These are phyloP conservation scores for Phaeomoniella chlamydospora DNA, from an alignment of 2,329 filamentous ascomycete genomes.

Conservation along the genomic window DNA sequence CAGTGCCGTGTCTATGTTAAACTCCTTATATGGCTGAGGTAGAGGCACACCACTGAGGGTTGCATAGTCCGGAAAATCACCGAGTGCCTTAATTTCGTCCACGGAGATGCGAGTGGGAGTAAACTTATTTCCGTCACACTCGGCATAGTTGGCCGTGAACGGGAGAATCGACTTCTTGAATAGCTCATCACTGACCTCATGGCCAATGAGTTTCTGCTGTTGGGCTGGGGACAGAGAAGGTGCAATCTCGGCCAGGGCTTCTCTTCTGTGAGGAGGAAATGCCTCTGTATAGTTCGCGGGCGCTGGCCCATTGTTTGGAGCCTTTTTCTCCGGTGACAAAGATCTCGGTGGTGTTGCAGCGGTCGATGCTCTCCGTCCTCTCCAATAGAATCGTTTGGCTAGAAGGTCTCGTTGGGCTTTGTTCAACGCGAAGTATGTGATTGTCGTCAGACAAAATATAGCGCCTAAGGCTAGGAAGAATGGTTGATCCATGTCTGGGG, in stretches of 20 bases:
- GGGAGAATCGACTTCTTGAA: slow-evolving; percentile 21
- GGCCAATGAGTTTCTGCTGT: slow-evolving; percentile 7
- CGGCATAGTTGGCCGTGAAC: slow-evolving; percentile 24
- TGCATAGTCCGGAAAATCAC: slow-evolving; percentile 69
- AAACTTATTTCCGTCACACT: slow-evolving; percentile 26
- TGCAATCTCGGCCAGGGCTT: slow-evolving; percentile 23
- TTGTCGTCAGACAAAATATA: slow-evolving; percentile 4
- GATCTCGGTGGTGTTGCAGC: slow-evolving; percentile 38
- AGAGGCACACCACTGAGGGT: slow-evolving; percentile 58
- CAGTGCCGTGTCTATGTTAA: slow-evolving; percentile 52
- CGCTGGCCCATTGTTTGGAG: slow-evolving; percentile 14
- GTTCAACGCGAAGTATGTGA: slow-evolving; percentile 14
- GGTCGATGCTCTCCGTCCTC: slow-evolving; percentile 27
- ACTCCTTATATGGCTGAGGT: slow-evolving; percentile 48
- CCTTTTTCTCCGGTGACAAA: slow-evolving; percentile 33
- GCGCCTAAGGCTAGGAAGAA: slow-evolving; percentile 5
- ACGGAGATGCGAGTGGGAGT: slow-evolving; percentile 57
- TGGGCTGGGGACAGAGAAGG: slow-evolving; percentile 9
- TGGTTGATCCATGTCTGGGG: background rate
- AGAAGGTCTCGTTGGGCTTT: slow-evolving; percentile 22
- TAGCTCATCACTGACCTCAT: slow-evolving; percentile 15
- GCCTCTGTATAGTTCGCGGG: slow-evolving; percentile 27
- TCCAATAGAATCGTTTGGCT: slow-evolving; percentile 21
- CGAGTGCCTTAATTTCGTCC: slow-evolving; percentile 53
- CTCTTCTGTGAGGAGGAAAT: slow-evolving; percentile 39